Evolutionary conservation across 805 yeast species (phyloP).

Genomic region (Cyberlindnera maritima): DNA sequence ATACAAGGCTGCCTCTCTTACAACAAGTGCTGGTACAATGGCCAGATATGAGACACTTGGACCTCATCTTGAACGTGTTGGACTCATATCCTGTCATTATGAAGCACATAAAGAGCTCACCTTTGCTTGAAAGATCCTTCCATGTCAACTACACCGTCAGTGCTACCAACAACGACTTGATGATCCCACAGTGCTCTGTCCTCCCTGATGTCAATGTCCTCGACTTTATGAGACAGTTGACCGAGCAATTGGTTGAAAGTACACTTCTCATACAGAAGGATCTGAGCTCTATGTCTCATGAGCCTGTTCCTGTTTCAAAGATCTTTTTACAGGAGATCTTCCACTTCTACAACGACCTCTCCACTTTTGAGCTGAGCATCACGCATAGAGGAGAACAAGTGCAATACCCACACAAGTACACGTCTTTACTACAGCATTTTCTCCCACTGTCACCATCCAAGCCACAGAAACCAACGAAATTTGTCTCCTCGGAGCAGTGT

Average conservation of each 20-base stretch:
- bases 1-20: background rate
- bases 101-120: background rate
- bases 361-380: background rate
- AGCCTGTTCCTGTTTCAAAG: background rate
- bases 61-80: slow-evolving; percentile 1
- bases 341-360: background rate
- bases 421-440: background rate
- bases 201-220: slow-evolving; percentile 6
- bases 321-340: background rate
- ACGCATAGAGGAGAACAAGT: slow-evolving; percentile 4
- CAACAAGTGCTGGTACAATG: slow-evolving; percentile 4
- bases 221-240: slow-evolving; percentile 6
- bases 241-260: slow-evolving; percentile 2
- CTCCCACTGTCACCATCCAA: background rate
- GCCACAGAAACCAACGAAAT: background rate
- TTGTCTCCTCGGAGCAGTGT: slow-evolving; percentile 1
- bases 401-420: background rate
- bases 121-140: background rate
- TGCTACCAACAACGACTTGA: background rate
- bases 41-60: slow-evolving; percentile 1
- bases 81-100: background rate
- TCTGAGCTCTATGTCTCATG: background rate
- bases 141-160: background rate
- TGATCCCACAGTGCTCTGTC: slow-evolving; percentile 1
- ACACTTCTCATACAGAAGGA: slow-evolving; percentile 3